A percentile compares a stretch with the other conserved stretches of the same genome.
Conservation (phyloP, 352 stramenopile species). For the Phytopythium montanum region DNA sequence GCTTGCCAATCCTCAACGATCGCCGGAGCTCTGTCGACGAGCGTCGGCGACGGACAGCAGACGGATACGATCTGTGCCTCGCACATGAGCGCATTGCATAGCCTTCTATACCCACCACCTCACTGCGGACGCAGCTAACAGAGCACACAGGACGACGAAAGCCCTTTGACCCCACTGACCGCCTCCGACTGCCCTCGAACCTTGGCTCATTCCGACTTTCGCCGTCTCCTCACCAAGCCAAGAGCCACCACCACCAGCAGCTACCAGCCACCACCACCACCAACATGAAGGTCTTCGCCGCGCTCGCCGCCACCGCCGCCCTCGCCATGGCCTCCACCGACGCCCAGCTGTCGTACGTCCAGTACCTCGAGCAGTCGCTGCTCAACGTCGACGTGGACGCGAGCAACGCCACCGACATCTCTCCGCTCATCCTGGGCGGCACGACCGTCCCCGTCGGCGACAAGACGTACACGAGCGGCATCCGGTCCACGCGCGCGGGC, state of each 20-base stretch:
- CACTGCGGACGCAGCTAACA: too few species aligned
- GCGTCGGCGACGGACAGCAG: too few species aligned
- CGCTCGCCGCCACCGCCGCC: neutral
- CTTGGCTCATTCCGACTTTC: too few species aligned
- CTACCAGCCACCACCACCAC: neutral
- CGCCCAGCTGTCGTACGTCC: neutral
- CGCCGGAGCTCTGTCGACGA: too few species aligned
- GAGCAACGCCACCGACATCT: neutral
- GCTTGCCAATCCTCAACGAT: too few species aligned
- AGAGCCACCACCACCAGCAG: neutral
- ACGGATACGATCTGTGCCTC: too few species aligned
- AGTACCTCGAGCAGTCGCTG: neutral
- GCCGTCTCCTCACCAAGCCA: neutral
- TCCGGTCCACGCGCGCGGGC: conserved; percentile 28
- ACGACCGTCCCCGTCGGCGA: conserved; percentile 31
- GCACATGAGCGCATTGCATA: too few species aligned
- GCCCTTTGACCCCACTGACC: too few species aligned
- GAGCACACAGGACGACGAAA: too few species aligned
- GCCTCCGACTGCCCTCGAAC: too few species aligned
- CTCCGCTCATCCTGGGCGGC: conserved; percentile 39
- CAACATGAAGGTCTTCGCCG: neutral
- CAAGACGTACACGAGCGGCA: conserved; percentile 48
- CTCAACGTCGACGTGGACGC: too few species aligned
- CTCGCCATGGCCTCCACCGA: neutral
- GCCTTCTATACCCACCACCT: too few species aligned